These are phyloP conservation scores for Drechslerella coelobrocha DNA, from an alignment of 2,329 filamentous ascomycete genomes.

Conservation along the genomic window DNA sequence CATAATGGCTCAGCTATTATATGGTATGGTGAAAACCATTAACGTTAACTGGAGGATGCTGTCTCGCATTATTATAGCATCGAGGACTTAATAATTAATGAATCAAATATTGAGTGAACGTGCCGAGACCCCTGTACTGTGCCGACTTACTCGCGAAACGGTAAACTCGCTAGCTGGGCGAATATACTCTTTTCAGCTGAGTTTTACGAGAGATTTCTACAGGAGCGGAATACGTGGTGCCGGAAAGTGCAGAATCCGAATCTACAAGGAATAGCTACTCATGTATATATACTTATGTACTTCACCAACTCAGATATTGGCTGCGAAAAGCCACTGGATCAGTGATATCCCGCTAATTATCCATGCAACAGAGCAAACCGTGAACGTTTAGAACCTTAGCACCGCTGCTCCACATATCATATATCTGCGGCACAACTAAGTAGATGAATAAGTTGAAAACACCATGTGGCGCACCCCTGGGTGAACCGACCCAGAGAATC, in stretches of 20 bases:
- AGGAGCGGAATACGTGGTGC: background rate
- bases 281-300: too few species aligned
- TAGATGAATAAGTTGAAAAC: background rate
- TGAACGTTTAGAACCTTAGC: background rate
- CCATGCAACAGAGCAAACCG: background rate
- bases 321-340: too few species aligned
- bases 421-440: conserved; percentile 11
- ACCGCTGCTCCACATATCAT: conserved; percentile 19
- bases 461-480: conserved; percentile 15
- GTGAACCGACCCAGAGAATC: background rate
- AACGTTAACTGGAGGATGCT: too few species aligned
- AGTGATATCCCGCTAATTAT: background rate
- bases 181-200: background rate
- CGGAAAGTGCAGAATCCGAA: background rate
- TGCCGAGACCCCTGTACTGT: too few species aligned
- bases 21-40: background rate
- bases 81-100: too few species aligned
- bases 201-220: too few species aligned
- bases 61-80: too few species aligned
- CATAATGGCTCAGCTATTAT: background rate
- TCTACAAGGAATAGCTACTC: too few species aligned
- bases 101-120: background rate
- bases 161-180: background rate
- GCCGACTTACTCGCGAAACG: too few species aligned
- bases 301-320: too few species aligned